Base-by-base conservation (phyloP, 352 stramenopile genomes). In the Lagenidium giganteum region DNA sequence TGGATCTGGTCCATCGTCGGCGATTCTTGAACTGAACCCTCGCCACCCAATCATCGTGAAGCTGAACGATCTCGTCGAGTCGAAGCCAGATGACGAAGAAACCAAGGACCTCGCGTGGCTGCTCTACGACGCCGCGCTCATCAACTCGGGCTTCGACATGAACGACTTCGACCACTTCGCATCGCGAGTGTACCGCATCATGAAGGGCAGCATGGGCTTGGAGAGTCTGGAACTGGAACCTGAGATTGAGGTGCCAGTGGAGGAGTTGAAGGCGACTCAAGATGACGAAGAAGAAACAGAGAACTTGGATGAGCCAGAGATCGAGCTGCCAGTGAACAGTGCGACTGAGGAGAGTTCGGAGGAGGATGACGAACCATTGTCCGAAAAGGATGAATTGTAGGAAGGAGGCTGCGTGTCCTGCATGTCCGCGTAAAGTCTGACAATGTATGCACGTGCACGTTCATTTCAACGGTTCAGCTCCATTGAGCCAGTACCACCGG, bases 11-110 rank as follows among this genome's bases (percentile, higher is more conserved):
- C 45, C 59, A 13, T 32, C 53, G 34, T 89, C 94, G 21, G 96
- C 95, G 47, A 98, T 96, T 55, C 71, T 99, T 55, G 96, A 99
- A 75, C 72, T 99, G 16, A 99, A 99, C 70, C 97, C 97, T 39
- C 92, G 96, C 35, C 96, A 99, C 67, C 97, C 97, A 26, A 98
- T 99, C 53, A 83, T 99, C 20, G 70, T 77, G 22, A 96, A 98
- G 71, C 83, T 99, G 22, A 97, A 81, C 63, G 87, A 79, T 21
- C 51, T 89, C 20, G 80, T 96, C 24, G 41, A 60, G 25, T 42
- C 43, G 21, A 57, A 85, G 22, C 57, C 70, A 52, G 72, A 96
- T 8, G 77, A 86, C 17, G 73, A 95, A 16, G 77, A 94, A 52
- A 93, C 85, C 3, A 80, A 91, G 51, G 95, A 99, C 61, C 61